phyloP scores from a whole-genome alignment of 1,284 basidiomycete genomes.

The Tilletia setariae region DNA sequence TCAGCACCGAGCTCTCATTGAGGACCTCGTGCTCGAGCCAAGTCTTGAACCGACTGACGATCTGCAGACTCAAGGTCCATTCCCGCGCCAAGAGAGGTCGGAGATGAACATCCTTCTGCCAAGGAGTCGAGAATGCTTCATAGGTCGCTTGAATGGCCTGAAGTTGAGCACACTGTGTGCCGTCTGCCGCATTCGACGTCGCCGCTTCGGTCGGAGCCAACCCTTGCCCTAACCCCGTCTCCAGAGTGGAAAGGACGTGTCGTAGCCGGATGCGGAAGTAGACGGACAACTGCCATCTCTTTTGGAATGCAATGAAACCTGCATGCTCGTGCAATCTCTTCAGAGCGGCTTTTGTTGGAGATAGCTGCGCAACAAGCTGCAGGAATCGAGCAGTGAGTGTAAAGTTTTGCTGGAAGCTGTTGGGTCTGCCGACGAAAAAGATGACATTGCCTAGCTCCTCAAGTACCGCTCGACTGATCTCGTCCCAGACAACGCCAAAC shows the following conservation, averaged over 20 bases:
- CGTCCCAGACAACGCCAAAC: conserved; percentile 75
- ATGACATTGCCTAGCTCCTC: conserved; percentile 75
- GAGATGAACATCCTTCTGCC: conserved; percentile 36
- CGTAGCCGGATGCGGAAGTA: conserved; percentile 99
- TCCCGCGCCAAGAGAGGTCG: conserved; percentile 37
- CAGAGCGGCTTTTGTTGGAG: conserved; percentile 62
- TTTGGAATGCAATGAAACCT: conserved; percentile 70
- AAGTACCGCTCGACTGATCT: conserved; percentile 73
- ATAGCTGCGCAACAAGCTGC: conserved; percentile 74
- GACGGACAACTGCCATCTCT: conserved; percentile 89
- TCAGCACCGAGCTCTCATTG: not conserved
- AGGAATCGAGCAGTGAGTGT: conserved; percentile 63
- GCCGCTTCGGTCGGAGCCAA: not conserved
- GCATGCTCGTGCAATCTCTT: conserved; percentile 61
- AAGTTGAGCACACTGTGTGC: conserved; percentile 14
- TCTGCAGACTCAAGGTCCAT: conserved; percentile 48
- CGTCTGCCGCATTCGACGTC: not conserved
- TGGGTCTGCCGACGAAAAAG: conserved; percentile 84
- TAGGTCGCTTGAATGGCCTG: conserved; percentile 26
- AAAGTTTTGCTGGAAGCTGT: conserved; percentile 79
- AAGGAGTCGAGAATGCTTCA: conserved; percentile 32
- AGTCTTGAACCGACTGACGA: conserved; percentile 43
- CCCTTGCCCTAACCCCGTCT: conserved; percentile 20
- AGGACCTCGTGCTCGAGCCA: conserved; percentile 28
- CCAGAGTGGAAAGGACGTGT: conserved; percentile 66